These are phyloP conservation scores for Alternaria ethzedia DNA, from an alignment of 2,329 filamentous ascomycete species.

Conservation along the genomic window DNA sequence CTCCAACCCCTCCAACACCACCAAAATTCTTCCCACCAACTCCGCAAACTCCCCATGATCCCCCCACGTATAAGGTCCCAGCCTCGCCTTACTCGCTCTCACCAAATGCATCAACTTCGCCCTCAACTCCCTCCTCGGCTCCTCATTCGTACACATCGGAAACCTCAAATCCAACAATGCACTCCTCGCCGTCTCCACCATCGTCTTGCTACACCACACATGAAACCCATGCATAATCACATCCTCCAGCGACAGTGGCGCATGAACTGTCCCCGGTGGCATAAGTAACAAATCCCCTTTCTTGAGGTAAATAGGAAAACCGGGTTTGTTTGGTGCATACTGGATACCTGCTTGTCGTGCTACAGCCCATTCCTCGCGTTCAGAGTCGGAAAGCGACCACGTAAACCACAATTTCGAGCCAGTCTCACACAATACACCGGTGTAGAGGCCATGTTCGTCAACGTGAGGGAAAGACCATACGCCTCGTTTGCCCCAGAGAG, in stretches of 20 bases:
- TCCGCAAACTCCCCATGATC: not conserved
- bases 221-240: not conserved
- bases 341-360: not conserved
- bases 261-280: not conserved
- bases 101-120: not conserved
- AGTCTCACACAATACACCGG: not conserved
- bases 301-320: not conserved
- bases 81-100: not conserved
- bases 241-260: not conserved
- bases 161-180: not conserved
- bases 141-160: not conserved
- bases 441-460: not conserved
- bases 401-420: not conserved
- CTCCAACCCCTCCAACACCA: not conserved
- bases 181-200: not conserved
- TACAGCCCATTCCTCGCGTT: not conserved
- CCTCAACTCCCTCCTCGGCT: not conserved
- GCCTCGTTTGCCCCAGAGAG: not conserved
- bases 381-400: not conserved
- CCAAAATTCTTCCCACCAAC: not conserved
- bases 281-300: not conserved
- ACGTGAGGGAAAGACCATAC: not conserved
- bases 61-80: not conserved
- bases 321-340: not conserved
- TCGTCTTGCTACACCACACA: not conserved